Evolutionary conservation across 1,284 basidiomycete genomes (phyloP).

Genomic region (Ganoderma sinense): DNA sequence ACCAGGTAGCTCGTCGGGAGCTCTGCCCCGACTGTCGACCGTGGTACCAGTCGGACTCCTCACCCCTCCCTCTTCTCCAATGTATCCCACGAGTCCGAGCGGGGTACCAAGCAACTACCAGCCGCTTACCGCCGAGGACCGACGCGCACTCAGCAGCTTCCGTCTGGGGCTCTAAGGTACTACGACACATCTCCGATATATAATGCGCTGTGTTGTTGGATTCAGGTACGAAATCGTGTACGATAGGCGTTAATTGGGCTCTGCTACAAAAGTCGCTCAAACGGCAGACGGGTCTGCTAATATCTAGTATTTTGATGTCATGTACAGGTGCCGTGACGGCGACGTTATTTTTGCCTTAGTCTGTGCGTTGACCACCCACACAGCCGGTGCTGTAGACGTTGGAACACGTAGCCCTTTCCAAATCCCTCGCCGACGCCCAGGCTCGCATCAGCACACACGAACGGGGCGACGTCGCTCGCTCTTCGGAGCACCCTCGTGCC

Average conservation of each 20-base stretch:
- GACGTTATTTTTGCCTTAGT: slow-evolving; percentile 4
- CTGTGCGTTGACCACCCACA: slow-evolving; percentile 2
- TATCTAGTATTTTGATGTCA: slow-evolving; percentile 7
- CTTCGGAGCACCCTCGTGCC: slow-evolving; percentile 24
- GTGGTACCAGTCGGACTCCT: slow-evolving; percentile 41
- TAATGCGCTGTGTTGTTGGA: neutral
- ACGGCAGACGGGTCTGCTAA: neutral
- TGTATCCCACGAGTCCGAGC: slow-evolving; percentile 27
- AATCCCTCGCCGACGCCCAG: neutral
- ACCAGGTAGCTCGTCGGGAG: slow-evolving; percentile 32
- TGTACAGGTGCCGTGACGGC: slow-evolving; percentile 9
- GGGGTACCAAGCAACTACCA: slow-evolving; percentile 34
- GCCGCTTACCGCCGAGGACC: slow-evolving; percentile 42
- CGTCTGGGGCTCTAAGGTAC: slow-evolving; percentile 38
- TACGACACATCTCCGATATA: neutral
- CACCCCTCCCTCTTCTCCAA: slow-evolving; percentile 33
- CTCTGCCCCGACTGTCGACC: slow-evolving; percentile 52
- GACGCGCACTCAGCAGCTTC: slow-evolving; percentile 43
- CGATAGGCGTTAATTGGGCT: slow-evolving; percentile 16
- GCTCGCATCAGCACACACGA: neutral
- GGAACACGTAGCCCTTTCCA: neutral
- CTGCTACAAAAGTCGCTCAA: slow-evolving; percentile 7
- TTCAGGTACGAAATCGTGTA: slow-evolving; percentile 13
- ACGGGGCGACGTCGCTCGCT: slow-evolving; percentile 31
- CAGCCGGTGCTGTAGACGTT: slow-evolving; percentile 1